Percentiles rank a stretch among this genome's conserved stretches.
Conservation (phyloP, 2,329 filamentous ascomycete genomes). For the Fusarium graminum region DNA sequence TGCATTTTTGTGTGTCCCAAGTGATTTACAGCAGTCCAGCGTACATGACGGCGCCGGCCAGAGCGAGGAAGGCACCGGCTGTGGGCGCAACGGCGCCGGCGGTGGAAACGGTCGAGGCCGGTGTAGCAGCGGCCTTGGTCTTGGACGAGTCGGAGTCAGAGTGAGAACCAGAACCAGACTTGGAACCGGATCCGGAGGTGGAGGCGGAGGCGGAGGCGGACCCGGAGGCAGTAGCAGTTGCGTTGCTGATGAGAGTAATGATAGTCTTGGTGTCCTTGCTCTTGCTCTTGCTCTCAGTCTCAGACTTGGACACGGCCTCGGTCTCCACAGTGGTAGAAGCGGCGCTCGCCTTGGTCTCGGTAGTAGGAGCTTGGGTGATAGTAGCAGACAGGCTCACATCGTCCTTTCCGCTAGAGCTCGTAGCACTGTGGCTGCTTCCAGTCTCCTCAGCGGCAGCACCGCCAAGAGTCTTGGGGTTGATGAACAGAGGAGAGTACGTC, state of each 20-base stretch:
- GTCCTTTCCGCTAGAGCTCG: not conserved
- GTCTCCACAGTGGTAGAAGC: slow-evolving; percentile 11
- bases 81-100: slow-evolving; percentile 46
- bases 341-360: slow-evolving; percentile 19
- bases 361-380: slow-evolving; percentile 39
- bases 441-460: slow-evolving; percentile 19
- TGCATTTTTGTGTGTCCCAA: not conserved
- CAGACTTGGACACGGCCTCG: slow-evolving; percentile 11
- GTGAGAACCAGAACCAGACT: slow-evolving; percentile 23
- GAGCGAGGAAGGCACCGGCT: slow-evolving; percentile 46
- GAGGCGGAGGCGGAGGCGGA: slow-evolving; percentile 31
- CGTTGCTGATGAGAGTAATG: slow-evolving; percentile 23
- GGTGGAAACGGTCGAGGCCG: slow-evolving; percentile 37
- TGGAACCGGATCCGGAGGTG: slow-evolving; percentile 19
- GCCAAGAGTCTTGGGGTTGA: slow-evolving; percentile 53
- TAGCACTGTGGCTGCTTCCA: slow-evolving; percentile 2
- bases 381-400: slow-evolving; percentile 27
- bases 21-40: slow-evolving; percentile 46
- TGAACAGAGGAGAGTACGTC: slow-evolving; percentile 65
- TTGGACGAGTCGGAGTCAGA: slow-evolving; percentile 34
- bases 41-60: slow-evolving; percentile 50
- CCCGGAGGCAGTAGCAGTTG: slow-evolving; percentile 26
- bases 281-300: slow-evolving; percentile 10
- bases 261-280: slow-evolving; percentile 30
- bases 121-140: slow-evolving; percentile 34